Evolutionary conservation across 2,329 filamentous ascomycete species (phyloP).

Genomic region (Botrytis fabae): DNA sequence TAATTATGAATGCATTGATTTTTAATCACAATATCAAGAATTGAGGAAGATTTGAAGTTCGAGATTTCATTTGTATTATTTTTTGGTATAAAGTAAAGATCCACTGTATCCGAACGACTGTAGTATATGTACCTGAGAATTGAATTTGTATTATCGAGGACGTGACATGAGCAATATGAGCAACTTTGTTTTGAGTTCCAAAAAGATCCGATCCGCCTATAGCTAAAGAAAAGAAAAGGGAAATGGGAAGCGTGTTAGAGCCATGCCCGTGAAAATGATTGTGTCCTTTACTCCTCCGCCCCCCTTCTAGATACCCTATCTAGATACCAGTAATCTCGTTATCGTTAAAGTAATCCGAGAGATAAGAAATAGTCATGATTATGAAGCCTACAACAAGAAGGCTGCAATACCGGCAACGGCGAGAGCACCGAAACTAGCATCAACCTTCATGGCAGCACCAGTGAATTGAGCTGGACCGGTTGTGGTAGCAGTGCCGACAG

Average conservation of each 20-base stretch:
- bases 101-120: constrained; percentile 23
- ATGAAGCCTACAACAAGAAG: constrained; percentile 33
- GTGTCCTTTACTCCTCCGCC: constrained; percentile 27
- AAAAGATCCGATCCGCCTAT: constrained; percentile 28
- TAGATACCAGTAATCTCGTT: constrained; percentile 24
- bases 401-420: constrained; percentile 33
- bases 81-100: constrained; percentile 15
- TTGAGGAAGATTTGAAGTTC: background rate
- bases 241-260: constrained; percentile 21
- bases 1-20: no score
- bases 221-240: constrained; percentile 3
- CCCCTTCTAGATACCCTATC: constrained; percentile 16
- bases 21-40: background rate
- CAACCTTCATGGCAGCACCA: constrained; percentile 29
- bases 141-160: constrained; percentile 29
- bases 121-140: constrained; percentile 30
- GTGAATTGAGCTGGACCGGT: constrained; percentile 27
- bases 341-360: constrained; percentile 25
- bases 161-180: constrained; percentile 27
- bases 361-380: constrained; percentile 21
- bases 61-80: constrained; percentile 21
- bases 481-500: constrained; percentile 19
- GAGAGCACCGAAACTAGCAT: constrained; percentile 32
- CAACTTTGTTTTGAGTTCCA: constrained; percentile 30
- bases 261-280: constrained; percentile 29